Evolutionary conservation across 2,329 filamentous ascomycete genomes (phyloP).

Genomic region (Dendrostoma leiphaemia): DNA sequence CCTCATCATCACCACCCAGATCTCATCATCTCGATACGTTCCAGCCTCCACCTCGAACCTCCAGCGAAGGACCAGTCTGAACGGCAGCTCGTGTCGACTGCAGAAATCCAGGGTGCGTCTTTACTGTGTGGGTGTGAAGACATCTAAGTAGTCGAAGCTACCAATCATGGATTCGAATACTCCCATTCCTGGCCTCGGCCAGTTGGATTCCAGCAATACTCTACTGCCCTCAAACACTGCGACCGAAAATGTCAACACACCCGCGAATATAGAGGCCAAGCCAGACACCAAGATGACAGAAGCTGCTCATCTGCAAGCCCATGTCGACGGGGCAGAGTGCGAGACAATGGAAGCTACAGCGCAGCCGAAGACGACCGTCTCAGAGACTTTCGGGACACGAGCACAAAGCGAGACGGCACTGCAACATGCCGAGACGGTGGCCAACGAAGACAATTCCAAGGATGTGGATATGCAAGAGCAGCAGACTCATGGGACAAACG

Average conservation of each 20-base stretch:
- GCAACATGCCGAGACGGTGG: neutral
- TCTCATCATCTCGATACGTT: neutral
- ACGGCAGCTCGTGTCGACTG: neutral
- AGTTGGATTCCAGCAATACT: constrained; percentile 24
- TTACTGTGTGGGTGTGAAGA: neutral
- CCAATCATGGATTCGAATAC: constrained; percentile 17
- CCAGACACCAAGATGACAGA: constrained; percentile 4
- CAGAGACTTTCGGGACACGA: neutral
- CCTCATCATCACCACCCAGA: neutral
- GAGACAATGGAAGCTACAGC: neutral
- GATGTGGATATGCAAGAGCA: constrained; percentile 10
- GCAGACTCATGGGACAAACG: neutral
- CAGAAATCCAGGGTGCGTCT: neutral
- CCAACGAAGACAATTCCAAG: neutral
- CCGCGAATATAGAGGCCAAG: constrained; percentile 14
- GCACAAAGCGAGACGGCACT: neutral
- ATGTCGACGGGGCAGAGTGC: neutral
- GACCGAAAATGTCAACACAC: constrained; percentile 15
- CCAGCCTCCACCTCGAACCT: neutral
- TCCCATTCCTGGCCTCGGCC: constrained; percentile 30
- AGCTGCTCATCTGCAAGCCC: neutral
- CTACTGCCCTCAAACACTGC: constrained; percentile 22
- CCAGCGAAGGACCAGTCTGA: neutral
- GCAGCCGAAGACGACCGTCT: neutral
- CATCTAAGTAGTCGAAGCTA: neutral